Evolutionary conservation across 164 flowering plant genomes (phyloP), one percentile per base, ranked within the genome.

Genomic region (Warburgia ugandensis): DNA sequence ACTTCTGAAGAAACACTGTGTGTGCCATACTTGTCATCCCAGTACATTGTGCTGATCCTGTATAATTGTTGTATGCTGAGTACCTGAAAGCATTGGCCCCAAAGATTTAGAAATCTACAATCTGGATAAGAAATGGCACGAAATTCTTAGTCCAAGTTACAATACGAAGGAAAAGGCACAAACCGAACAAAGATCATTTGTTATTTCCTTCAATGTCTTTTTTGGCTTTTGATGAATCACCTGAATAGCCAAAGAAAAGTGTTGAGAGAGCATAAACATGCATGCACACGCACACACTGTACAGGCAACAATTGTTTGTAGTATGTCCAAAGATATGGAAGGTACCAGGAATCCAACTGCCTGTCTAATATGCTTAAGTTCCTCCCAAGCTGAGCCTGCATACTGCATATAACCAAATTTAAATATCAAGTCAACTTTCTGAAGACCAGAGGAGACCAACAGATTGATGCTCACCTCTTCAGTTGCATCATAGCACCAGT

Each of bases 11-110:
- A 84, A 4, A 92, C 96, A 43, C 84, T 89, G 60, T 86, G 99
- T 13, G 99, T 92, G 38, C 99, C 99, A 60, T 92, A 92, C 65
- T 88, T 92, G 82, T 92, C 98, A 71, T 92, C 98, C 94, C 98
- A 92, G 63, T 86, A 92, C 99, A 92, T 92, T 17, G 99, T 92
- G 58, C 99, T 89, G 63, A 92, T 86, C 59, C 99, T 77, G 68
- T 92, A 92, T 44, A 88, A 39, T 62, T 92, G 99, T 12, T 86
- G 97, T 52, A 92, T 83, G 80, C 97, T 92, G 26, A 92, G 91
- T 25, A 81, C 84, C 99, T 88, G 85, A 48, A 56, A 65, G 27
- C 52, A 41, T 29, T 45, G 33, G 23, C n/a, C n/a, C 37, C 29
- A 12, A 5, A 2, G 37, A 45, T 7, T 22, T 16, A 66, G 13